Base-by-base conservation (phyloP, 345 rosid genomes). In the Limnanthes douglasii region DNA sequence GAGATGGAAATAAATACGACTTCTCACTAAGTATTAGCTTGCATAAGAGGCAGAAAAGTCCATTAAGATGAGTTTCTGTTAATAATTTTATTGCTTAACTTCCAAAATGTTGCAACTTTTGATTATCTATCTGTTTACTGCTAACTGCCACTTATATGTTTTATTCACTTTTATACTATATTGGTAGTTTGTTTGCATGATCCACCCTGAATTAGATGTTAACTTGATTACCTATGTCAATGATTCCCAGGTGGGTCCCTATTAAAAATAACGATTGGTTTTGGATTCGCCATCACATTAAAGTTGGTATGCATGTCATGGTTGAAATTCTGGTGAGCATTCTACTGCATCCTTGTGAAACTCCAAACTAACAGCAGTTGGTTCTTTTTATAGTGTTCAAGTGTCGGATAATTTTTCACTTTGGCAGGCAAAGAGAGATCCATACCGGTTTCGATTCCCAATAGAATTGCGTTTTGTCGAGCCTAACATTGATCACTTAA, bases 221-320 rank as follows among this genome's bases (percentile, higher is more conserved):
- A 10, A 28, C 14, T 10, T 10, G 11, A 28, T 28, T 21, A 39
- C 31, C 18, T 19, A 5, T 18, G 5, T 45, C 21, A 31, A 12
- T 45, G 24, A 42, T 47, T 54, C 40, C 53, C 72, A 88, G 97
- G 56, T 88, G 93, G 95, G 90, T 88, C 11, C 95, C 93, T 7
- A 79, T 88, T 25, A 79, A 70, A 70, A 71, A 73, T 17, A 88
- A 83, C 28, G 97, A 88, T 55, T 88, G 93, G 97, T 88, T 53
- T 72, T 88, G 97, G 97, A 70, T 88, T 42, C 86, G 97, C 44
- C 95, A 88, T 66, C 86, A 76, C 62, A 83, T 88, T 43, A 79
- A 68, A 72, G 93, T 88, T 31, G 95, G 95, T 36, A 79, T 83
- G 97, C 68, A 69, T 39, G 86, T 83, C 44, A 50, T 88, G 31